Evolutionary conservation across 306 rosid species (phyloP), one percentile per base, ranked within the genome.

Genomic region (Abrus pulchellus): DNA sequence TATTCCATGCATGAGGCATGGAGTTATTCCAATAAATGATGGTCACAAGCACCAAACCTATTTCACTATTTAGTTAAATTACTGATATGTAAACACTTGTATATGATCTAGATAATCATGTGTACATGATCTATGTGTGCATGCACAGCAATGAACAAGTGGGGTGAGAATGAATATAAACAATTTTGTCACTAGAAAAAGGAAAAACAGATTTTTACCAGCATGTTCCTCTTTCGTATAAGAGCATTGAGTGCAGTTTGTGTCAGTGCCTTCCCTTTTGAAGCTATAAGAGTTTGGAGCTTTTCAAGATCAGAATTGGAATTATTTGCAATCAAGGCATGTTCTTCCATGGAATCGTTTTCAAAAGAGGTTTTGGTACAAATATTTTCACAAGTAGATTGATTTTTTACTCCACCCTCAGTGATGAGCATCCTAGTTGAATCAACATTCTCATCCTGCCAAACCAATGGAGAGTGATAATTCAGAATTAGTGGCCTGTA

Each of bases 221-320:
- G 88, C 12, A 83, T 81, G 82, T 87, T 84, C 84, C 92, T 93
- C 86, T 83, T 85, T 38, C 75, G 78, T 12, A 33, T 82, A 79
- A 93, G 89, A 78, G 83, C 85, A 74, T 77, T 82, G 78, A 89
- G 74, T 69, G 97, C 92, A 69, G 94, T 86, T 85, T 85, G 74
- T 48, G 93, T 86, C 83, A 93, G 72, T 77, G 79, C 20, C 45
- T 83, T 57, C 72, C 85, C 87, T 85, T 86, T 90, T 40, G 90
- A 86, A 72, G 86, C 89, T 65, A 85, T 40, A 79, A 78, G n/a
- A 45, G 0, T 61, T 50, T 77, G 92, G 36, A 82, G 36, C 81
- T 84, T 89, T 69, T 89, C 76, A 75, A 83, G 73, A 82, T 82
- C 75, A 41, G 78, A 34, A 68, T 56, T 75, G 53, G 87, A 83